These are phyloP conservation scores for Vitis riparia DNA, from an alignment of 164 flowering plant species.

Conservation along the genomic window DNA sequence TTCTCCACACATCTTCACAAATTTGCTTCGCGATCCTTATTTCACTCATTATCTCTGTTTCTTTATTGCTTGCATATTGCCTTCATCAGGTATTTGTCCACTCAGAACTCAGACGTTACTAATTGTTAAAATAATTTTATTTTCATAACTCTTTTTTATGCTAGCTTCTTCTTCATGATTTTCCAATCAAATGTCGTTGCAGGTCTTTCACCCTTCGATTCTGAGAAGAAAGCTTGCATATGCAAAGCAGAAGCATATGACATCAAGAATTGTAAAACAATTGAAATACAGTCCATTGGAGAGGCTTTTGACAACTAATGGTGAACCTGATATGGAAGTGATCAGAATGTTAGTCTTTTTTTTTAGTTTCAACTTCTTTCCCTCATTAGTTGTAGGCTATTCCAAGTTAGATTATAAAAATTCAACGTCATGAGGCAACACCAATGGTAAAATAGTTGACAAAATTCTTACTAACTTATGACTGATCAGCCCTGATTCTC, in stretches of 20 bases:
- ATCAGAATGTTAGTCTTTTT: background rate
- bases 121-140: too few relatives aligned
- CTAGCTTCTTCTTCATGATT: too few relatives aligned
- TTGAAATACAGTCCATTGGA: constrained; percentile 4
- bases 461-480: too few relatives aligned
- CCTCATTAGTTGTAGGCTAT: too few relatives aligned
- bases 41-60: constrained; percentile 10
- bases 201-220: constrained; percentile 6
- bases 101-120: constrained; percentile 9
- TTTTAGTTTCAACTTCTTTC: too few relatives aligned
- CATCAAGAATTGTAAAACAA: constrained; percentile 10
- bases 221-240: background rate
- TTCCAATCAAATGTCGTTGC: background rate
- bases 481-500: too few relatives aligned
- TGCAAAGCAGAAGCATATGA: constrained; percentile 3
- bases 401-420: too few relatives aligned
- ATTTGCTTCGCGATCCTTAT: constrained; percentile 1
- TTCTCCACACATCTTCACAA: background rate
- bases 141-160: background rate
- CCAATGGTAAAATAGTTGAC: too few relatives aligned
- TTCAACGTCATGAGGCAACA: too few relatives aligned
- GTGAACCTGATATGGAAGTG: constrained; percentile 8
- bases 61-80: constrained; percentile 4
- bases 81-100: constrained; percentile 10
- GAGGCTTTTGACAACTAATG: constrained; percentile 3